Evolutionary conservation across 1,284 basidiomycete genomes (phyloP).

Genomic region (Pisolithus thermaeus): DNA sequence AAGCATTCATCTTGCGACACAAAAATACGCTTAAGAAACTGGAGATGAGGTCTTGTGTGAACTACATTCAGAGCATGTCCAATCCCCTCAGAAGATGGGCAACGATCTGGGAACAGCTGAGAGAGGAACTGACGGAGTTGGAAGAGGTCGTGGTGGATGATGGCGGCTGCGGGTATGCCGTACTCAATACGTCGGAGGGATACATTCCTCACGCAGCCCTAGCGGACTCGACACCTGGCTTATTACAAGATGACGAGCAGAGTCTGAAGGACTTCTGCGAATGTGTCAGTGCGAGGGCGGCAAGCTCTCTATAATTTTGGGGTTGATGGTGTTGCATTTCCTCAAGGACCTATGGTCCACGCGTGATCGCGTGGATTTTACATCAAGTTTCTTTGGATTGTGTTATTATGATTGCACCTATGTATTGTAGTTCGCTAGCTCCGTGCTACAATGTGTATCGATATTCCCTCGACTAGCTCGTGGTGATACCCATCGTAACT

Average conservation of each 20-base stretch:
- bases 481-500: too few relatives aligned
- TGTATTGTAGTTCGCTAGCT: too few relatives aligned
- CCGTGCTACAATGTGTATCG: too few relatives aligned
- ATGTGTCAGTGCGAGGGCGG: neutral
- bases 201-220: conserved; percentile 19
- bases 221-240: neutral
- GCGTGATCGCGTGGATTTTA: too few relatives aligned
- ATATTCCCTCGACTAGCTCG: too few relatives aligned
- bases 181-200: conserved; percentile 16
- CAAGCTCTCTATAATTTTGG: neutral
- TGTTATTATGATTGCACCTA: too few relatives aligned
- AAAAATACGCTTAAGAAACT: conserved; percentile 19
- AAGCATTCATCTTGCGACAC: conserved; percentile 28
- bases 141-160: conserved; percentile 15
- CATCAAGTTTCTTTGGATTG: too few relatives aligned
- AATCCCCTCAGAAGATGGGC: conserved; percentile 20
- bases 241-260: neutral
- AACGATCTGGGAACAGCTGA: conserved; percentile 22
- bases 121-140: conserved; percentile 18
- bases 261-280: neutral
- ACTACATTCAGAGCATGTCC: conserved; percentile 13
- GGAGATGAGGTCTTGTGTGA: conserved; percentile 21
- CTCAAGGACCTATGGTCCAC: too few relatives aligned
- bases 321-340: too few relatives aligned
- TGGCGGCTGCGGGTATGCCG: conserved; percentile 15